Conservation (phyloP, 1,139 yeast species). For the Protomyces inouyei region DNA sequence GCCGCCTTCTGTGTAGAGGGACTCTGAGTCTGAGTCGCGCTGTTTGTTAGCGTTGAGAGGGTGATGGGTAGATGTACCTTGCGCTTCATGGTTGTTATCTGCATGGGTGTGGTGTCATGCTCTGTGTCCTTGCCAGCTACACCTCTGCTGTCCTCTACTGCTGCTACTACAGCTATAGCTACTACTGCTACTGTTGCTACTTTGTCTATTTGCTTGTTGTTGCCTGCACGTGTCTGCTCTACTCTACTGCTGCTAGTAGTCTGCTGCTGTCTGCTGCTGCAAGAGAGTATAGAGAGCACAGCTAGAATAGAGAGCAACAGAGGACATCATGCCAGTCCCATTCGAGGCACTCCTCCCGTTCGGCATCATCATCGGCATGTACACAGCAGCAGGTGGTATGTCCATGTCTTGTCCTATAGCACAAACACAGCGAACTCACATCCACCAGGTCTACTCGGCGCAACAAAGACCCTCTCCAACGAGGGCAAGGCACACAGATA, state of each 20-base stretch:
- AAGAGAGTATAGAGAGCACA: too few relatives aligned
- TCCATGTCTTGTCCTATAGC: neutral
- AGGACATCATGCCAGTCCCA: slow-evolving; percentile 23
- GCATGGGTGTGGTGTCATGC: neutral
- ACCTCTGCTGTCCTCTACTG: neutral
- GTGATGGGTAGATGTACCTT: neutral
- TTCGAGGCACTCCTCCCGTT: slow-evolving; percentile 28
- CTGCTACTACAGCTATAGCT: too few relatives aligned
- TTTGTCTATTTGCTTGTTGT: neutral
- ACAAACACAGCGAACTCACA: slow-evolving; percentile 8
- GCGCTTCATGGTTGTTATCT: neutral
- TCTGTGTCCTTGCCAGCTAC: neutral
- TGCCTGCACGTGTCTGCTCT: neutral
- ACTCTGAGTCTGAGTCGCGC: neutral
- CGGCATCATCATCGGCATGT: slow-evolving; percentile 28
- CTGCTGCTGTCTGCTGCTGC: neutral
- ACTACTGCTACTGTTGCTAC: too few relatives aligned
- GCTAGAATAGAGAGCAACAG: neutral
- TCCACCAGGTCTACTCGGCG: slow-evolving; percentile 18
- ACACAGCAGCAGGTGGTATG: slow-evolving; percentile 26
- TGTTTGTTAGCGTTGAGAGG: neutral
- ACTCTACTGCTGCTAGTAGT: neutral
- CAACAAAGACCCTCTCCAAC: slow-evolving; percentile 20
- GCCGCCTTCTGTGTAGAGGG: neutral
- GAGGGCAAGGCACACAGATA: slow-evolving; percentile 28